Evolutionary conservation across 2,329 filamentous ascomycete species (phyloP), one percentile per base, ranked within the genome.

Genomic region (Fusarium dlaminii): DNA sequence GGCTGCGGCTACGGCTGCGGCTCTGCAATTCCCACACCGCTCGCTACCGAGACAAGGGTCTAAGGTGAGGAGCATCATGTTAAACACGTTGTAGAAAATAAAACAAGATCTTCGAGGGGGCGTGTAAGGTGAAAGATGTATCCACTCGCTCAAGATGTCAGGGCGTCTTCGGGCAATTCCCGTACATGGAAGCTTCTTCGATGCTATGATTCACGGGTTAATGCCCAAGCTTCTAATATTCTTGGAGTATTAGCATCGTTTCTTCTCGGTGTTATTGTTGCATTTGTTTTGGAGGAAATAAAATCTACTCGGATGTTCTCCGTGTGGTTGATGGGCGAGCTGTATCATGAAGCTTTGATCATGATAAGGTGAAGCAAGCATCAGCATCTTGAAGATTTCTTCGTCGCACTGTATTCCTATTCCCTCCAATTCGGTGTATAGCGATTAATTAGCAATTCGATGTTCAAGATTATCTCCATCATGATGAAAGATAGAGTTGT

Each of bases 91-190:
- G 55, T 63, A 54, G 64, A 74, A 72, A 48, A 27, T 13, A 58
- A 51, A 63, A 61, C 60, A 52, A 54, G n/a, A 42, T 45, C 48
- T 42, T 24, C 20, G 37, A 39, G 68, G 59, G 68, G 72, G 65
- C 24, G 59, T 72, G 57, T 18, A 37, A 45, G 39, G 48, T 20
- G 22, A 52, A 29, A 32, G 12, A 13, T 39, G 51, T 58, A 69
- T 73, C 68, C 72, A 66, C 68, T 54, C 39, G 37, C 51, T 66
- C 27, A 63, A 58, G 18, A 46, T 42, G 56, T 56, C 64, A 49
- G 42, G 62, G 67, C 59, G 64, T 70, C 64, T 66, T 75, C 72
- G 72, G 72, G 62, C 72, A 75, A 75, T 73, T 75, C 72, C 72
- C 72, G 72, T 75, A n/a, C 13, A 68, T 58, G 45, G 20, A 42